Base-by-base conservation (phyloP, 108 stramenopile genomes). In the Nitzschia palea region DNA sequence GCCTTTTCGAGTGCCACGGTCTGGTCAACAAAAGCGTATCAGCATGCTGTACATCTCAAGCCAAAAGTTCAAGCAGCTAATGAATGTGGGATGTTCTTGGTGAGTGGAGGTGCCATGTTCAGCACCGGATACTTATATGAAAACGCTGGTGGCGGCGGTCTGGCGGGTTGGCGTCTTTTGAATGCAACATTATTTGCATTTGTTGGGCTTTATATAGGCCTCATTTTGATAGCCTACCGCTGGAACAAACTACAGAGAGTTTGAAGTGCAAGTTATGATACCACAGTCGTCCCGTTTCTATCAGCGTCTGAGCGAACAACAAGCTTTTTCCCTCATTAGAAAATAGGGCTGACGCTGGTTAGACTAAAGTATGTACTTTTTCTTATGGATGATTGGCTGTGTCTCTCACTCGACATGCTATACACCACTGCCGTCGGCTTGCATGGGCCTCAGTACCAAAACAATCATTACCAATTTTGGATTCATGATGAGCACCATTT, bases 21-120 rank as follows among this genome's bases (percentile, higher is more conserved):
- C 14, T 67, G 67, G 80, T 36, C 51, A 22, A 65, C 70, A 1
- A 10, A 56, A 36, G 30, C 64, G 2, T 76, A 80, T 45, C 20
- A 14, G 2, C 63, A 61, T n/a, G 44, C 59, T 0, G 22, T 51
- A 33, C 55, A 63, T 26, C 43, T 59, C 31, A 81, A 77, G 55
- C 22, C 66, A 10, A 32, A 65, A n/a, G 69, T 82, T 1, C 76
- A 78, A 56, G 80, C 80, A 2, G 73, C 77, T 23, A 77, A 82
- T 43, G 80, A 82, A n/a, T 51, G 31, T 30, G 29, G 54, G 40
- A 73, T 74, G 68, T 82, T 82, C 55, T 43, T 78, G 2, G 56
- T 82, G 22, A 55, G 44, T n/a, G 80, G 80, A 28, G 52, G 47
- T 30, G 36, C 59, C 29, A 78, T 74, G 42, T 65, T 77, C 29